A percentile compares a stretch with the other conserved stretches of the same genome.
phyloP scores from a whole-genome alignment of 176 grass and related monocot genomes.

The Eleusine coracana region DNA sequence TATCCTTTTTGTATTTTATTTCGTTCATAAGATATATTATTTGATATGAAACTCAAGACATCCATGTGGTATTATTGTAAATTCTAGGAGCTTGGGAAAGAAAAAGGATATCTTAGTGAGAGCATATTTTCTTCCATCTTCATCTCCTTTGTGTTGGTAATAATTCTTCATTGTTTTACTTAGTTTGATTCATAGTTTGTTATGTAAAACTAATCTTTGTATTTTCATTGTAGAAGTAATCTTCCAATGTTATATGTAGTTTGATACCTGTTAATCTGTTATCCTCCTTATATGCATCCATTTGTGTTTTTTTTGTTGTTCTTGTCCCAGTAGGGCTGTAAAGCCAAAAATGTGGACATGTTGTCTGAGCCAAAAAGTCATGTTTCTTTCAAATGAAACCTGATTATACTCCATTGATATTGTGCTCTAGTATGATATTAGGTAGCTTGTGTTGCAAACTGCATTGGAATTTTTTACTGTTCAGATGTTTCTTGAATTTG shows the following conservation, averaged over 20 bases:
- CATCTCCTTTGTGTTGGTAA: conserved; percentile 83
- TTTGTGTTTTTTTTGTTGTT: not conserved
- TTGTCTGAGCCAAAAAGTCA: not conserved
- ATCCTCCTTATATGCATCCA: not conserved
- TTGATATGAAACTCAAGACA: conserved; percentile 31
- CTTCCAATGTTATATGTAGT: no score
- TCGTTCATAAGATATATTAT: not conserved
- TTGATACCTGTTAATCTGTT: not conserved
- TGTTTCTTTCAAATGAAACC: conserved; percentile 4
- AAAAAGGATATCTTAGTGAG: conserved; percentile 81
- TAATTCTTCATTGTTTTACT: not conserved
- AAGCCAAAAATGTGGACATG: not conserved
- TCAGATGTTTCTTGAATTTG: conserved; percentile 16
- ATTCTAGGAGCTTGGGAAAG: conserved; percentile 79
- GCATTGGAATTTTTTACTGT: not conserved
- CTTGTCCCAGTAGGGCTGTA: conserved; percentile 5
- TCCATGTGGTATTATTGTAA: conserved; percentile 5
- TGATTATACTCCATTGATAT: not conserved
- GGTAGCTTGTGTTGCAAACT: not conserved
- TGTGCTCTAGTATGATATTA: not conserved
- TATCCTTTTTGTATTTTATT: conserved; percentile 22
- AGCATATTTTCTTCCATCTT: conserved; percentile 83
- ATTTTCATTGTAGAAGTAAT: not conserved
- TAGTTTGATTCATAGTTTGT: not conserved
- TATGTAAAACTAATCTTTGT: not conserved